Conservation (phyloP, 192 early-diverging fungal genomes). For the Coemansia sp. region DNA sequence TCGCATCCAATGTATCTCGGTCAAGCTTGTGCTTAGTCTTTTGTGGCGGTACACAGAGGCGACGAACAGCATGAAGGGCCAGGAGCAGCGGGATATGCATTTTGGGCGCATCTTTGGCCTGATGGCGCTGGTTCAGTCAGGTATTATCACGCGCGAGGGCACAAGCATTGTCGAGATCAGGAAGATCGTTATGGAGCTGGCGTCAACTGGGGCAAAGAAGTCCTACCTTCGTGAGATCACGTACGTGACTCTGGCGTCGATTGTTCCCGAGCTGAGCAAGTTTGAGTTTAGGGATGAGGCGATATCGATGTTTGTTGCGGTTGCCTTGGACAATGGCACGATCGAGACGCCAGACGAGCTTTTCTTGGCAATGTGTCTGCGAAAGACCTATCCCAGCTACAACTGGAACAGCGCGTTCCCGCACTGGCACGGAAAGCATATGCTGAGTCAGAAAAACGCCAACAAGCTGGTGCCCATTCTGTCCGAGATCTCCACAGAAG, state of each 20-base stretch:
- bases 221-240: conserved; percentile 78
- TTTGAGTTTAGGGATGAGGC: conserved; percentile 25
- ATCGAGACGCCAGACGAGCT: conserved; percentile 56
- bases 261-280: conserved; percentile 39
- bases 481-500: conserved; percentile 41
- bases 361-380: conserved; percentile 38
- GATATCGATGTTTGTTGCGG: conserved; percentile 41
- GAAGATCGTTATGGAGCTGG: conserved; percentile 68
- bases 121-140: conserved; percentile 78
- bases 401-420: conserved; percentile 47
- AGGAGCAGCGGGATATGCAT: conserved; percentile 87
- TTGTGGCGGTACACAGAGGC: conserved; percentile 64
- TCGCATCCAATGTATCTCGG: conserved; percentile 54
- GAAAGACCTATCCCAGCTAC: conserved; percentile 33
- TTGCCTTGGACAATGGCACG: conserved; percentile 46
- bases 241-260: conserved; percentile 64
- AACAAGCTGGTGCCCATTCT: conserved; percentile 32
- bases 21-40: conserved; percentile 67
- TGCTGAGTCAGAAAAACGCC: conserved; percentile 35
- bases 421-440: conserved; percentile 47
- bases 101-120: conserved; percentile 92
- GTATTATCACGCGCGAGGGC: conserved; percentile 61
- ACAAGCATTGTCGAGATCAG: conserved; percentile 71
- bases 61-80: conserved; percentile 67
- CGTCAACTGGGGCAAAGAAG: conserved; percentile 70